Conservation (phyloP, 2,329 filamentous ascomycete genomes). For the Massarina eburnea region DNA sequence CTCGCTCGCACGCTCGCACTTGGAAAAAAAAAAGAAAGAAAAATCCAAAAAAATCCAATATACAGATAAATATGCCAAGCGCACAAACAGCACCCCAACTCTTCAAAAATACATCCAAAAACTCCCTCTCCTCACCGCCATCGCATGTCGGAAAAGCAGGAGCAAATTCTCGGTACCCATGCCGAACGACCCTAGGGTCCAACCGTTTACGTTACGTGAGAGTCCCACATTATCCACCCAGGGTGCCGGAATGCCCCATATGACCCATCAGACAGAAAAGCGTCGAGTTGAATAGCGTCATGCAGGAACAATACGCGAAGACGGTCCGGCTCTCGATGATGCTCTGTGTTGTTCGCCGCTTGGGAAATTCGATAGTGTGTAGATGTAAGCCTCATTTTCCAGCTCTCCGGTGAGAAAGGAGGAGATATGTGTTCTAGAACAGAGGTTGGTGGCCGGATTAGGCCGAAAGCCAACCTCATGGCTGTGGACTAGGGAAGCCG, state of each 20-base stretch:
- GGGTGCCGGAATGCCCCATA: not conserved
- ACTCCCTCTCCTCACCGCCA: not conserved
- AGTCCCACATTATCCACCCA: not conserved
- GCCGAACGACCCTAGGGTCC: not conserved
- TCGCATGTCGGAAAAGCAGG: not conserved
- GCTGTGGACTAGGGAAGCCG: not conserved
- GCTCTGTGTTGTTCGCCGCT: not conserved
- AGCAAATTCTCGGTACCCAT: not conserved
- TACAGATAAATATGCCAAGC: not conserved
- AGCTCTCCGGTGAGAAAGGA: not conserved
- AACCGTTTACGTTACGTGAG: not conserved
- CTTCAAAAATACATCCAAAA: not conserved
- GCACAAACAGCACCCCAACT: not conserved
- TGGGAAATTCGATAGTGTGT: not conserved
- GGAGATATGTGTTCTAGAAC: conserved; percentile 1
- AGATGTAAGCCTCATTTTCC: not conserved
- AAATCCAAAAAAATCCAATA: not conserved
- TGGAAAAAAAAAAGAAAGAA: not conserved
- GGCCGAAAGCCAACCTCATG: not conserved
- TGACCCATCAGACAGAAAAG: no score
- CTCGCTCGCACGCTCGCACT: not conserved
- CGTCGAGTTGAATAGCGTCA: no score
- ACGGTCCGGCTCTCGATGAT: not conserved
- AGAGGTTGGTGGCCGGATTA: not conserved
- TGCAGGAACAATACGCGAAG: not conserved